Evolutionary conservation across 768 basidiomycete species (phyloP).

Genomic region (Serendipita sp.): DNA sequence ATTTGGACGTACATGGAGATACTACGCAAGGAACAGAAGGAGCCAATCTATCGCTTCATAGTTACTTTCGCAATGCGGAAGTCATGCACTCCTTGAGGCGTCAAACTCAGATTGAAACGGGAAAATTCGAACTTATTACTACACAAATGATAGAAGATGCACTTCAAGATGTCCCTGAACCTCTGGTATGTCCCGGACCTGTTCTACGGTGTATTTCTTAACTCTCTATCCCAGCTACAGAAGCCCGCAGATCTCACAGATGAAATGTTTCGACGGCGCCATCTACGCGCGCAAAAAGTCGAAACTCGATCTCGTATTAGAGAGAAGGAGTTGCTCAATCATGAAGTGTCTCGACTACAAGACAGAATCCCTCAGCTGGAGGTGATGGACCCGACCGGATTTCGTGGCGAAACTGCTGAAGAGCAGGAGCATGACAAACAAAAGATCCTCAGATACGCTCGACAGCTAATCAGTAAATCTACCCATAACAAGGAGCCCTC

Average conservation of each 20-base stretch:
- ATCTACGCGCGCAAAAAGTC: not conserved
- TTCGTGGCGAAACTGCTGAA: not conserved
- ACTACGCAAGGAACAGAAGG: not conserved
- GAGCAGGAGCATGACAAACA: conserved; percentile 1
- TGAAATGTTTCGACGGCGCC: not conserved
- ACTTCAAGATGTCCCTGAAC: not conserved
- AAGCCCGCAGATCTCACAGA: not conserved
- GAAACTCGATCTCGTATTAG: not conserved
- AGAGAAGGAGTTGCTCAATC: not conserved
- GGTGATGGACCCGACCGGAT: not conserved
- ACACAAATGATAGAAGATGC: not conserved
- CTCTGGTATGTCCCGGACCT: not conserved
- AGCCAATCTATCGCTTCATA: not conserved
- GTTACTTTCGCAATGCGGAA: not conserved
- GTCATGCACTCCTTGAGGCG: not conserved
- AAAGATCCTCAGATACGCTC: not conserved
- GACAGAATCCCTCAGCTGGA: not conserved
- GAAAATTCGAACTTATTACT: not conserved
- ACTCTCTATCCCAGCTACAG: not conserved
- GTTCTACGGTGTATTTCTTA: not conserved
- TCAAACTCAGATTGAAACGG: not conserved
- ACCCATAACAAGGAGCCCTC: too few species aligned
- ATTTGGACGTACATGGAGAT: not conserved
- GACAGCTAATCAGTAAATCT: not conserved
- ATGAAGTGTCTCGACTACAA: not conserved